Base-by-base conservation (phyloP, 2,329 filamentous ascomycete species). In the Neofusicoccum sp. region DNA sequence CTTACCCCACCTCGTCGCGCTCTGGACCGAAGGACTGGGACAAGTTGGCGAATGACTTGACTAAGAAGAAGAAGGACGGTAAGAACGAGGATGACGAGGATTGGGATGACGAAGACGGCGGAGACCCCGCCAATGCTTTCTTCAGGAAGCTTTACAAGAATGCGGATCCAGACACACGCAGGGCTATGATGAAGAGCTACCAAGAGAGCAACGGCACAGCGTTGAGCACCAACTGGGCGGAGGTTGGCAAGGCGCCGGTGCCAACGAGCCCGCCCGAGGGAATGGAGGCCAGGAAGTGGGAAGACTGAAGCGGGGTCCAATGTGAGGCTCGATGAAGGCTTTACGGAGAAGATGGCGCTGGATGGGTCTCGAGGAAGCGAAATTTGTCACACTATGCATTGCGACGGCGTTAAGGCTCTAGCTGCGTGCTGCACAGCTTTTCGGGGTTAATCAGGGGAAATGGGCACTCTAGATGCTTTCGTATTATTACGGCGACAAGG, bases 111-210 rank as follows among this genome's bases (percentile, higher is more conserved):
- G 74, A 70, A 0, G 79, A 80, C 0, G 81, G 83, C 8, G 75
- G 77, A 31, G 81, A 85, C 1, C 86, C 83, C 11, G 81, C 92
- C 7, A 89, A 96, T 68, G 72, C 75, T 9, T 98, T 97, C 78
- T 99, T 99, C 81, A 95, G 96, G 81, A 87, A 89, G 69, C 80
- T 99, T 1, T 98, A 93, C 77, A 86, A 89, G 64, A 81, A 80
- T 36, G 87, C 91, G 0, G 86, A 89, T 51, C 85, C 88, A 0
- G 93, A 99, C 67, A 90, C 91, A 62, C 86, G 87, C 71, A 86
- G 92, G 1, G 95, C 95, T 7, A 99, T 99, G 95, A 91, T 96
- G 86, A 99, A 99, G 84, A 96, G 91, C 71, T 98, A 91, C 70
- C 82, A 86, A 12, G 93, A 99, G 80, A 97, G 93, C 75, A 95